Base-by-base conservation (phyloP, 495 filamentous ascomycete species). In the Ascobolus immersus region DNA sequence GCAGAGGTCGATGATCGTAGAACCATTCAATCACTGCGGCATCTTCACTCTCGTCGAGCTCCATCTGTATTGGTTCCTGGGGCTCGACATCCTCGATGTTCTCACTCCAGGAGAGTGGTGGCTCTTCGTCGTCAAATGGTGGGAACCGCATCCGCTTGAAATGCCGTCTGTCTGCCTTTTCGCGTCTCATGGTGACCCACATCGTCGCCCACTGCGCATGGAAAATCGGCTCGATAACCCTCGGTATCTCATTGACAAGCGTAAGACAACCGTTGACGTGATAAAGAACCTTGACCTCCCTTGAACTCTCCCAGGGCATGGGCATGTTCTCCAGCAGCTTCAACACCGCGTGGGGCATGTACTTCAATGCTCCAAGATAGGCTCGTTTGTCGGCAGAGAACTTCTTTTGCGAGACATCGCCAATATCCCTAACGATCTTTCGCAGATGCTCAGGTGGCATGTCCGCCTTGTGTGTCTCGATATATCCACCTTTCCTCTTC, bases 251-350 rank as follows among this genome's bases (percentile, higher is more conserved):
- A 48, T 99, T 99, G 35, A 99, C 89, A 37, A 99, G 56, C 12
- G 89, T 99, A 44, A 99, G 56, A 48, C 89, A 94, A 8, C 89
- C 89, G 44, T 94, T 99, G 40, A 94, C 80, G 51, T 99, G 89
- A 54, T 99, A 99, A 5, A 99, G 59, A 9, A 99, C 89, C 54
- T 92, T 92, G 32, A 99, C 89, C 46, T 99, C 84, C 33, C 81
- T 64, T 4, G 79, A 67, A 20, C 78, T 78, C 59, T 99, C 89
- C 89, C 89, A 99, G 5, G 89, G 89, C 89, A 99, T 99, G 6
- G 89, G 89, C 89, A 99, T 99, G 49, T 99, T 99, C 62, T 99
- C 89, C 36, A 99, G 48, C 13, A 99, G 67, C 61, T 99, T 99
- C 57, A 99, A 54, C 7, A 99, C 89, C n/a, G 89, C 89, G 51